Base-by-base conservation (phyloP, 371 early-diverging fungal species). In the Synchytrium microbalum region DNA sequence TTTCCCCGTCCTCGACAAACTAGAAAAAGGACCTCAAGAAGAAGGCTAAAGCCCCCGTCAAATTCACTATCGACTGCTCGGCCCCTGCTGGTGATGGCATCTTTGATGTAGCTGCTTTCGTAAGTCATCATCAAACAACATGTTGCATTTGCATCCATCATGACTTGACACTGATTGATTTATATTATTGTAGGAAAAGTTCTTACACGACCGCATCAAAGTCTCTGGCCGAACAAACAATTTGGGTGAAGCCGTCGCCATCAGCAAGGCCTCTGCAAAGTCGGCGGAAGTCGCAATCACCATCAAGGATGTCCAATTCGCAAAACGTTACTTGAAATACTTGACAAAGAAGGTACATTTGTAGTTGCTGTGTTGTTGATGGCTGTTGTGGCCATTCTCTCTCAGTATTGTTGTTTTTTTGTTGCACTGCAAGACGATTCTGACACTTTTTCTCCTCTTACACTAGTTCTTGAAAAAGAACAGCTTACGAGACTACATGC, bases 391-490 rank as follows among this genome's bases (percentile, higher is more conserved):
- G n/a, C n/a, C n/a, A n/a, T n/a, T n/a, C n/a, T n/a, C n/a, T n/a
- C n/a, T n/a, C n/a, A n/a, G n/a, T n/a, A n/a, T n/a, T n/a, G n/a
- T n/a, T n/a, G n/a, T n/a, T n/a, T n/a, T n/a, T n/a, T n/a, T n/a
- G n/a, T n/a, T n/a, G n/a, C n/a, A n/a, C n/a, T n/a, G n/a, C n/a
- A n/a, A n/a, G n/a, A n/a, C n/a, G n/a, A n/a, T n/a, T n/a, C n/a
- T n/a, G n/a, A n/a, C n/a, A n/a, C n/a, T n/a, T n/a, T n/a, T n/a
- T n/a, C n/a, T n/a, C n/a, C n/a, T n/a, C n/a, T n/a, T n/a, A n/a
- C n/a, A n/a, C n/a, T n/a, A n/a, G 88, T 98, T 93, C 92, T 86
- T 98, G 84, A 98, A 98, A 92, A 95, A 98, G 92, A 84, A 95
- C 90, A 85, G 88, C 79, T 88, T 98, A 81, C 90, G 95, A 78